A percentile compares a stretch with the other conserved stretches of the same genome.
These are phyloP conservation scores for Scutellaria barbata DNA, from an alignment of 257 asterid genomes.

Conservation along the genomic window DNA sequence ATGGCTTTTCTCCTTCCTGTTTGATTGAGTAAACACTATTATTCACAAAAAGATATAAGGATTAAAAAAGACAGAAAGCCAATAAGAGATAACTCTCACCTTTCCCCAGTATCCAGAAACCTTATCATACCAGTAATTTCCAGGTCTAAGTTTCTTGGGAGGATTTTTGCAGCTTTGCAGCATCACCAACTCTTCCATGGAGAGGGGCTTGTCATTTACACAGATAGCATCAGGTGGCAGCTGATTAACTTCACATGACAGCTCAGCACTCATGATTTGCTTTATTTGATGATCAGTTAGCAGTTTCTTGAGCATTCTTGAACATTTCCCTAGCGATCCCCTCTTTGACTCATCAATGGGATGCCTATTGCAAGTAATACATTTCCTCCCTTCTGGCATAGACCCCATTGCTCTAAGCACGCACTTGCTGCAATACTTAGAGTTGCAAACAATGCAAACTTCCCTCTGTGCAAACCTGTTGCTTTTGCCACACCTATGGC, in stretches of 20 bases:
- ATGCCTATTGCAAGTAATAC: conserved; percentile 65
- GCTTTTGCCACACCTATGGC: conserved; percentile 63
- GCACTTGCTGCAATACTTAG: conserved; percentile 77
- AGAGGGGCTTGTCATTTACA: conserved; percentile 65
- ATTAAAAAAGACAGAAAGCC: not conserved
- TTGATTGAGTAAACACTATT: conserved; percentile 30
- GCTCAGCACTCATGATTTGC: conserved; percentile 61
- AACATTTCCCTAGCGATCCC: conserved; percentile 67
- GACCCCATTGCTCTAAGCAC: conserved; percentile 93
- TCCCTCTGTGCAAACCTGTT: conserved; percentile 68
- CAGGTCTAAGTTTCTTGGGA: conserved; percentile 87
- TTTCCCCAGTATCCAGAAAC: conserved; percentile 94
- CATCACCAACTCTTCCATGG: conserved; percentile 56
- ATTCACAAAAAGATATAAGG: not conserved
- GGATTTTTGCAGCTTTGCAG: conserved; percentile 75
- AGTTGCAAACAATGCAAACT: conserved; percentile 77
- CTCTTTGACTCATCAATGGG: conserved; percentile 68
- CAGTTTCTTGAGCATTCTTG: conserved; percentile 66
- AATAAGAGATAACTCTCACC: conserved; percentile 50
- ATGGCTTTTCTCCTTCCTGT: conserved; percentile 87
- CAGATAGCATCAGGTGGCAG: conserved; percentile 61
- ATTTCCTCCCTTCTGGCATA: conserved; percentile 95
- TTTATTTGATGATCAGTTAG: conserved; percentile 48
- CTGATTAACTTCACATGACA: conserved; percentile 67
- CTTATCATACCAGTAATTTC: conserved; percentile 90